A percentile compares a stretch with the other conserved stretches of the same genome.
Conservation (phyloP, 495 filamentous ascomycete species). For the Sphaerosporella brunnea region DNA sequence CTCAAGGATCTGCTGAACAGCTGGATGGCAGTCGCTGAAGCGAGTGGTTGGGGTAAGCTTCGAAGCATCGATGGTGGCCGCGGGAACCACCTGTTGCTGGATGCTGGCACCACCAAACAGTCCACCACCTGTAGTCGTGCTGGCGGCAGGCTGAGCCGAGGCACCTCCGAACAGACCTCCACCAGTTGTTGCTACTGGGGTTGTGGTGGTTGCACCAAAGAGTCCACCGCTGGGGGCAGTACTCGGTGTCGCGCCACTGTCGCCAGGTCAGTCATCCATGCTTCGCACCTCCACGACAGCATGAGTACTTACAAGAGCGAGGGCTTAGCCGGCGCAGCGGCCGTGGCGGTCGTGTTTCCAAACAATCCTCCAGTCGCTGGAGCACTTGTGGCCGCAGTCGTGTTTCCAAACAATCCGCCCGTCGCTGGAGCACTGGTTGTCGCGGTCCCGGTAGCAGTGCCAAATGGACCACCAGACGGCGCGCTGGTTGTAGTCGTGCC, state of each 20-base stretch:
- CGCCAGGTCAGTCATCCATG: not conserved
- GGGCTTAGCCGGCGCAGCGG: conserved; percentile 4
- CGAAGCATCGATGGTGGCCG: conserved; percentile 57
- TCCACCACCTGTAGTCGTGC: not conserved
- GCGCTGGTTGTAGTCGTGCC: conserved; percentile 6
- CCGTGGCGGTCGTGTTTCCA: conserved; percentile 6
- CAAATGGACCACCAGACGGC: conserved; percentile 15
- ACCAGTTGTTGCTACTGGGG: not conserved
- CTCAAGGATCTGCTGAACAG: conserved; percentile 60
- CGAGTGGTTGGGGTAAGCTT: conserved; percentile 71
- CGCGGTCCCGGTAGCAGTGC: conserved; percentile 4
- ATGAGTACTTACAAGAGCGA: not conserved
- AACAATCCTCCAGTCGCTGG: conserved; percentile 15
- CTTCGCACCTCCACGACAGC: not conserved
- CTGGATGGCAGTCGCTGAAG: conserved; percentile 70
- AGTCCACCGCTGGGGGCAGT: conserved; percentile 16
- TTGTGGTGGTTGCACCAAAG: conserved; percentile 12
- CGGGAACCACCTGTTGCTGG: conserved; percentile 37
- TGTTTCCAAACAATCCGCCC: conserved; percentile 17
- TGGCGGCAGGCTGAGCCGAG: not conserved
- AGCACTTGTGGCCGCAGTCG: not conserved
- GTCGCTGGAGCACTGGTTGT: conserved; percentile 6
- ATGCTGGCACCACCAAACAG: conserved; percentile 9
- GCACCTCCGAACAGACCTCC: conserved; percentile 18
- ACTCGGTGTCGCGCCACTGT: not conserved